Conservation (phyloP, 2,329 filamentous ascomycete genomes). For the Diaporthe nobilis region DNA sequence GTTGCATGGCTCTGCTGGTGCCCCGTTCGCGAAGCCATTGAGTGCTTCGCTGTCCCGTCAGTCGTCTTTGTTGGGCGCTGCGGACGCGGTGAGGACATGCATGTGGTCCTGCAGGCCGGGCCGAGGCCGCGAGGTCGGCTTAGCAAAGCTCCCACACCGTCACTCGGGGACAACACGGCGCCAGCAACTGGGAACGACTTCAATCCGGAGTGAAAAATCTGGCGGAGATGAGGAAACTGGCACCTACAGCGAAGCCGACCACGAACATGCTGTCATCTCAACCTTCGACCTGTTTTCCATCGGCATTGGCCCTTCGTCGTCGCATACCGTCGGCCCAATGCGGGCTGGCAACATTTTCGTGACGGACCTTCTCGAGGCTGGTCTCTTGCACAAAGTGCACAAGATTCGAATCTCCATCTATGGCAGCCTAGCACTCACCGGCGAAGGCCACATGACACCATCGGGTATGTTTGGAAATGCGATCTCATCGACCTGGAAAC, state of each 20-base stretch:
- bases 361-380: slow-evolving; percentile 61
- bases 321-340: slow-evolving; percentile 67
- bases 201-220: not conserved
- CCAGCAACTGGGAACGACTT: slow-evolving; percentile 14
- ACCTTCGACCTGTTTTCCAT: slow-evolving; percentile 67
- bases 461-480: slow-evolving; percentile 46
- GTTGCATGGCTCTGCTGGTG: slow-evolving; percentile 19
- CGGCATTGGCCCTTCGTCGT: slow-evolving; percentile 66
- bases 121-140: not conserved
- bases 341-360: slow-evolving; percentile 67
- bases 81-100: slow-evolving; percentile 14
- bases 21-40: not conserved
- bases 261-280: slow-evolving; percentile 66
- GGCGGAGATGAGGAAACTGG: slow-evolving; percentile 48
- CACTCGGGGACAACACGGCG: not conserved
- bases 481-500: too few relatives aligned
- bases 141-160: not conserved
- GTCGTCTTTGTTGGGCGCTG: not conserved
- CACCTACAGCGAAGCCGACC: slow-evolving; percentile 63
- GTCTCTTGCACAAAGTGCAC: slow-evolving; percentile 59
- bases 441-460: slow-evolving; percentile 67
- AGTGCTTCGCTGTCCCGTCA: not conserved
- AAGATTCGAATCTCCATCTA: slow-evolving; percentile 64
- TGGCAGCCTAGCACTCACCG: slow-evolving; percentile 64
- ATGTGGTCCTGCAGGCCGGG: slow-evolving; percentile 3